Base-by-base conservation (phyloP, 768 basidiomycete genomes). In the Vararia minispora region DNA sequence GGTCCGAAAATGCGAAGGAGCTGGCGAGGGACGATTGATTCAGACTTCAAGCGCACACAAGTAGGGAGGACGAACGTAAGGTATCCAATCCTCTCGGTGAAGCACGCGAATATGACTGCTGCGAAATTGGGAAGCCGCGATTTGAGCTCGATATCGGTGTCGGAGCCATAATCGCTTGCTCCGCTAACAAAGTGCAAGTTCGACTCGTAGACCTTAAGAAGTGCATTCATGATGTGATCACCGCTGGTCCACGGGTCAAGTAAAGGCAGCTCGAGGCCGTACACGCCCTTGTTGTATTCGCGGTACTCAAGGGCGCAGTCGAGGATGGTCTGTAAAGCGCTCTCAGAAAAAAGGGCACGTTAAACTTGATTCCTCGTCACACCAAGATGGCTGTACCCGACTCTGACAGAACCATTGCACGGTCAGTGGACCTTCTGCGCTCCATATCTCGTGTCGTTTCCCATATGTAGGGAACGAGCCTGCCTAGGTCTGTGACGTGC, bases 161-260 rank as follows among this genome's bases (percentile, higher is more conserved):
- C 52, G 31, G 49, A 52, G 22, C 38, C 55, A 13, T 58, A 57
- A 8, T 52, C 49, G 24, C 58, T 59, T 2, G 54, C 44, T 4
- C 59, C 45, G 32, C 76, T 72, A 6, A 74, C 52, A 6, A 65
- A 57, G 40, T 63, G 65, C 5, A 74, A 72, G 1, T 75, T 78
- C 1, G 66, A 53, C 32, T 80, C 74, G 48, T 92, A 90, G n/a
- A 94, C 65, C 32, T 68, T 67, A 18, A 79, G 65, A 5, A 84
- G 57, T 7, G 74, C 67, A 29, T 89, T 82, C 37, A 94, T 74
- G 12, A 86, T 57, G 0, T 62, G 53, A 3, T 76, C 64, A 32
- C 67, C 67, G 50, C 87, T 86, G 13, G 89, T 88, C 94, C 92
- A 98, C 0, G 85, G 78, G 43, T 78, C 71, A 46, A 71, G 67